Evolutionary conservation across 176 grass and related monocot species (phyloP).

Genomic region (Pharus latifolius): DNA sequence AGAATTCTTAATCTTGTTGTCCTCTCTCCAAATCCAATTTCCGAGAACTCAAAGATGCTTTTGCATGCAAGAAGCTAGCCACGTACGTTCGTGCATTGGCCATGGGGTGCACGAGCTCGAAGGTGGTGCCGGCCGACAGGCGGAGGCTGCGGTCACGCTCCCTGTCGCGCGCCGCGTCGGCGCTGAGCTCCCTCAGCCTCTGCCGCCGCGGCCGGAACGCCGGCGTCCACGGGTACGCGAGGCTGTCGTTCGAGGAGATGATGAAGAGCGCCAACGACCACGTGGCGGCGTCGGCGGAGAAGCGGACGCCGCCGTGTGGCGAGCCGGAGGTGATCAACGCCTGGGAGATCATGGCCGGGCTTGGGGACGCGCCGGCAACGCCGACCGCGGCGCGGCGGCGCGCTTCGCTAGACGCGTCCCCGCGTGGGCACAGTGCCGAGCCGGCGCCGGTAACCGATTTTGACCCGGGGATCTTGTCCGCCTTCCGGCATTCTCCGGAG

Average conservation of each 20-base stretch:
- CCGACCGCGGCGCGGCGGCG: neutral
- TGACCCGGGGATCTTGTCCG: conserved; percentile 28
- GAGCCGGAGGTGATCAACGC: conserved; percentile 40
- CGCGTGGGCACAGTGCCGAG: neutral
- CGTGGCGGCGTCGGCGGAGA: neutral
- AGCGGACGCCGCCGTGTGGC: neutral
- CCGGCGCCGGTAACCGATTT: conserved; percentile 7
- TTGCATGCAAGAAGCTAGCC: neutral
- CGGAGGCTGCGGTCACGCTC: neutral
- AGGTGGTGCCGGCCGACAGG: neutral
- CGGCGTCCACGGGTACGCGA: neutral
- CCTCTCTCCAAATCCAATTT: too few relatives aligned
- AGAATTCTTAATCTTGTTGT: too few relatives aligned
- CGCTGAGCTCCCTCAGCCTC: conserved; percentile 36
- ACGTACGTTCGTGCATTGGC: neutral
- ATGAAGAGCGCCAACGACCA: conserved; percentile 6
- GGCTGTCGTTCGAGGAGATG: neutral
- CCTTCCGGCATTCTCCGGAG: conserved; percentile 1
- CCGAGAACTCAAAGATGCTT: too few relatives aligned
- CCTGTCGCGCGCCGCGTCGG: conserved; percentile 21
- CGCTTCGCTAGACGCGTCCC: neutral
- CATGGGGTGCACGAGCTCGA: conserved; percentile 85
- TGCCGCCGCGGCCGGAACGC: conserved; percentile 1
- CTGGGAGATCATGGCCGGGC: conserved; percentile 26
- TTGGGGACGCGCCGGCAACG: conserved; percentile 16